Conservation (phyloP, 768 basidiomycete species). For the Vararia minispora region DNA sequence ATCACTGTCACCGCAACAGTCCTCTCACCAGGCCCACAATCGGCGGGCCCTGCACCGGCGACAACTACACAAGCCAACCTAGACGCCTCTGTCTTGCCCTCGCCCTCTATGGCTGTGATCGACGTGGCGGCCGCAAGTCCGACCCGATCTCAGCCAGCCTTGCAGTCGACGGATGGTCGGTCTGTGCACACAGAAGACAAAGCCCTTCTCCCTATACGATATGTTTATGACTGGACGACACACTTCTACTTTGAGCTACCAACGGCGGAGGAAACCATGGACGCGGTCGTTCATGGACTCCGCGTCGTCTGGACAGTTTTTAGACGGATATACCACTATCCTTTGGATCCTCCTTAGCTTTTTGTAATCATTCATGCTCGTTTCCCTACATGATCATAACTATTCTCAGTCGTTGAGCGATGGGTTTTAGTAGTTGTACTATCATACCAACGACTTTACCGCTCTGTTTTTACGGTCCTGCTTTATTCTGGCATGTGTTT, state of each 20-base stretch:
- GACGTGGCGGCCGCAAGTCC: conserved; percentile 6
- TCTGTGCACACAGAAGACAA: conserved; percentile 12
- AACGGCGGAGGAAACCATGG: conserved; percentile 18
- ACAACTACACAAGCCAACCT: not conserved
- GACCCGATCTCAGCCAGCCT: conserved; percentile 13
- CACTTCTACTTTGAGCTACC: conserved; percentile 21
- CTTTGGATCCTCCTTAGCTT: conserved; percentile 35
- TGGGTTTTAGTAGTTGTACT: too few species aligned
- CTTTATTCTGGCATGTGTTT: too few species aligned
- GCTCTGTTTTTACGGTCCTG: too few species aligned
- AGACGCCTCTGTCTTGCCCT: not conserved
- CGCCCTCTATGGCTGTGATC: conserved; percentile 9
- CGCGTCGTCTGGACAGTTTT: conserved; percentile 37
- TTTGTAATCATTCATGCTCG: conserved; percentile 3
- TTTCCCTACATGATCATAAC: not conserved
- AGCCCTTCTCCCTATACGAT: conserved; percentile 17
- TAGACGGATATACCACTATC: conserved; percentile 44
- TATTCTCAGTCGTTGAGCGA: too few species aligned
- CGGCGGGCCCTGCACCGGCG: too few species aligned
- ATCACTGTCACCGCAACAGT: conserved; percentile 33
- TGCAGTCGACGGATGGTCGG: conserved; percentile 17
- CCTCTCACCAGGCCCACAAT: conserved; percentile 1
- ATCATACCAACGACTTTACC: too few species aligned
- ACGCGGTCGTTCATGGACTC: conserved; percentile 27
- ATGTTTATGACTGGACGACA: conserved; percentile 19